These are phyloP conservation scores for Pholiota conissans DNA, from an alignment of 768 basidiomycete genomes.

Conservation along the genomic window DNA sequence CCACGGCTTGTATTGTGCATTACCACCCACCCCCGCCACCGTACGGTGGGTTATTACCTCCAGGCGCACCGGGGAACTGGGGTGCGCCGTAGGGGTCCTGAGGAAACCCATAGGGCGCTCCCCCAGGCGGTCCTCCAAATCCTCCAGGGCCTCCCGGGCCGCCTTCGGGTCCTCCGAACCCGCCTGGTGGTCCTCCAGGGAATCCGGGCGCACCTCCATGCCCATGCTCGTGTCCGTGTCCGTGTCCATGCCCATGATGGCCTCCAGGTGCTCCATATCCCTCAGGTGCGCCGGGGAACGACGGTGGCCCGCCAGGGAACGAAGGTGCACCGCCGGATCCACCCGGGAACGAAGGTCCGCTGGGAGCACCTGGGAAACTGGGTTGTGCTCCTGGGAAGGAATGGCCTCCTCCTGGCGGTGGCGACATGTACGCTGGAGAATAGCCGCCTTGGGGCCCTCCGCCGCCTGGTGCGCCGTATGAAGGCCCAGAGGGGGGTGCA, in stretches of 20 bases:
- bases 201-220: conserved; percentile 7
- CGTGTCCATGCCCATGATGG: conserved; percentile 13
- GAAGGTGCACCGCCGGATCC: conserved; percentile 8
- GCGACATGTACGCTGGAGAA: conserved; percentile 27
- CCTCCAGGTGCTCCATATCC: conserved; percentile 10
- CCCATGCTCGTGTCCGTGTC: conserved; percentile 9
- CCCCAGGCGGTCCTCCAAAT: conserved; percentile 23
- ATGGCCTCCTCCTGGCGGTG: conserved; percentile 17
- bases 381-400: conserved; percentile 27
- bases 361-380: conserved; percentile 17
- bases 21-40: conserved; percentile 12
- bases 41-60: conserved; percentile 10
- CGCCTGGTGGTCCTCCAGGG: conserved; percentile 13
- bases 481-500: conserved; percentile 29
- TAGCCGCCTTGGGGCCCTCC: conserved; percentile 19
- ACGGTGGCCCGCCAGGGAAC: conserved; percentile 24
- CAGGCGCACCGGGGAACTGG: conserved; percentile 28
- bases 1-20: conserved; percentile 1
- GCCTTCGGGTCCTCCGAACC: conserved; percentile 13
- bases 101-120: conserved; percentile 36
- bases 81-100: conserved; percentile 28
- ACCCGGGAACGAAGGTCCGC: conserved; percentile 17
- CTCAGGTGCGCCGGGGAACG: conserved; percentile 22
- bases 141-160: conserved; percentile 32
- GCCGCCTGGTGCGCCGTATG: conserved; percentile 17